Evolutionary conservation across 495 filamentous ascomycete species (phyloP).

Genomic region (Talaromyces nanjingensis): DNA sequence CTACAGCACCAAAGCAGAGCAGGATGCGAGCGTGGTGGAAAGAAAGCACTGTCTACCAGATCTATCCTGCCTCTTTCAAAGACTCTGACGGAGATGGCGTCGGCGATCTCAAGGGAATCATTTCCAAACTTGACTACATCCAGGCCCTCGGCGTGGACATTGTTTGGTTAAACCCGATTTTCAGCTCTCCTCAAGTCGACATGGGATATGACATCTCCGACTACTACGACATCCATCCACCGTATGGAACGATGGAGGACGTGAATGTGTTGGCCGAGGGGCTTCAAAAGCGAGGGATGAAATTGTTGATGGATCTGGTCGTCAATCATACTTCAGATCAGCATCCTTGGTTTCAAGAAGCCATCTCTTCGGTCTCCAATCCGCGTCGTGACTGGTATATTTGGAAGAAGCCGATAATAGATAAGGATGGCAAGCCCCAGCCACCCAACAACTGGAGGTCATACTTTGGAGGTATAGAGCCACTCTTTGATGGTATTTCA

Average conservation of each 20-base stretch:
- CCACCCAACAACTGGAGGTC: conserved; percentile 53
- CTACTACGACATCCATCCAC: conserved; percentile 46
- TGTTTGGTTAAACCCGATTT: conserved; percentile 59
- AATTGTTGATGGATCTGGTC: conserved; percentile 50
- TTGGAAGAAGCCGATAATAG: conserved; percentile 44
- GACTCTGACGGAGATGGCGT: conserved; percentile 58
- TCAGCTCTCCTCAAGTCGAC: conserved; percentile 44
- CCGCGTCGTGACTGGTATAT: conserved; percentile 59
- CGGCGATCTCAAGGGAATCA: conserved; percentile 59
- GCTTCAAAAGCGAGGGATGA: conserved; percentile 46
- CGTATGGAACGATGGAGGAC: conserved; percentile 49
- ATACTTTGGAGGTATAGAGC: conserved; percentile 1
- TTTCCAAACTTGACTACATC: conserved; percentile 54
- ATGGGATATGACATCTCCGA: conserved; percentile 50
- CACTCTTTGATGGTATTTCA: not conserved
- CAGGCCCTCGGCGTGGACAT: conserved; percentile 51
- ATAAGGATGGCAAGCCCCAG: conserved; percentile 36
- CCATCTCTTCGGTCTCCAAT: conserved; percentile 41
- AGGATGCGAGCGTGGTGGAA: conserved; percentile 17
- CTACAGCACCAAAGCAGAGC: too few relatives aligned
- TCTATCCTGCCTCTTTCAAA: conserved; percentile 39
- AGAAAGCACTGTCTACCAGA: conserved; percentile 23
- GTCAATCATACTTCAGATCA: conserved; percentile 52
- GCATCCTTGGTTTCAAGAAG: conserved; percentile 61
- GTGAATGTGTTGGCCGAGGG: conserved; percentile 44